These are phyloP conservation scores for Antrodiella citrinella DNA, from an alignment of 768 basidiomycete genomes.

Conservation along the genomic window DNA sequence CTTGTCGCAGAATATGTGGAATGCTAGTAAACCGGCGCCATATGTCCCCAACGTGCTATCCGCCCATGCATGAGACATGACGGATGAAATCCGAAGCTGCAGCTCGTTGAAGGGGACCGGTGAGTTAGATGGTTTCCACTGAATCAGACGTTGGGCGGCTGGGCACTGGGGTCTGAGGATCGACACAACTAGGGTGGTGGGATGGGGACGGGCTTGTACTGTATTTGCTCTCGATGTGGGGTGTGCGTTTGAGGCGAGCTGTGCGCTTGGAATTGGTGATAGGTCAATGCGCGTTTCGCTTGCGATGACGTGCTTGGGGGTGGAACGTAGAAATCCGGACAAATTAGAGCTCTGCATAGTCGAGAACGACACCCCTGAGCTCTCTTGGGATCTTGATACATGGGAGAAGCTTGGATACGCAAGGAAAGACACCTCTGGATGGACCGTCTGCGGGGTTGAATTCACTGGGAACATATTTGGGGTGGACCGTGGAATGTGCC, in stretches of 20 bases:
- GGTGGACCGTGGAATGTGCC: background rate
- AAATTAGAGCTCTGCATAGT: too few relatives aligned
- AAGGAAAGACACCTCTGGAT: conserved; percentile 12
- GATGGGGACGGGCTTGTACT: too few relatives aligned
- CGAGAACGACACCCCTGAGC: conserved; percentile 6
- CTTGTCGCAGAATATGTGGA: conserved; percentile 32
- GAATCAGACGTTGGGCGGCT: conserved; percentile 5
- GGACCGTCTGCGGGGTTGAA: conserved; percentile 16
- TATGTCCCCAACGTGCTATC: conserved; percentile 27
- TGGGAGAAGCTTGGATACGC: conserved; percentile 10
- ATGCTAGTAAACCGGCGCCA: conserved; percentile 28
- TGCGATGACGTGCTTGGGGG: too few relatives aligned
- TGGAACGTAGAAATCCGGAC: too few relatives aligned
- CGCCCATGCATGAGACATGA: conserved; percentile 22
- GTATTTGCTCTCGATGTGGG: too few relatives aligned
- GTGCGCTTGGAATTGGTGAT: too few relatives aligned
- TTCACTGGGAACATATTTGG: conserved; percentile 12
- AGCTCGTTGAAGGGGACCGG: background rate
- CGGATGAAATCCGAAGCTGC: conserved; percentile 17
- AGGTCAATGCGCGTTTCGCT: too few relatives aligned
- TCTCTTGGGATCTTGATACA: conserved; percentile 5
- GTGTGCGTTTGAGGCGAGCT: too few relatives aligned
- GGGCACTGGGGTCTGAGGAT: conserved; percentile 8
- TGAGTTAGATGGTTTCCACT: conserved; percentile 2
- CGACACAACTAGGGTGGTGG: background rate